Conservation (phyloP, 495 filamentous ascomycete species). For the Hyphodiscus hymeniophilus region DNA sequence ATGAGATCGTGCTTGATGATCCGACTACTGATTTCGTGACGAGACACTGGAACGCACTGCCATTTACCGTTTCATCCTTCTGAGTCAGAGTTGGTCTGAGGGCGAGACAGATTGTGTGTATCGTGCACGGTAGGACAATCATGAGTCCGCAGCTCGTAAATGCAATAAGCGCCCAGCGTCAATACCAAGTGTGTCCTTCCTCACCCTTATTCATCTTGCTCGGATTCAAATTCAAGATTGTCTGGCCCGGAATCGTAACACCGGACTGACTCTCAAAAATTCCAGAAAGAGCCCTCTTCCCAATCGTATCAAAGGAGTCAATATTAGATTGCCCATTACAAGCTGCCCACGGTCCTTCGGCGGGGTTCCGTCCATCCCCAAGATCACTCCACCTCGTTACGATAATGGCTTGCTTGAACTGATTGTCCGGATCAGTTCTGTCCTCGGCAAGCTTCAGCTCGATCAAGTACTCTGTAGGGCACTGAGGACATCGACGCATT, state of each 20-base stretch:
- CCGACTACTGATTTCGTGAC: no score
- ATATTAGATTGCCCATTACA: slow-evolving; percentile 37
- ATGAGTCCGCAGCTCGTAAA: no score
- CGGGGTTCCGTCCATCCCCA: slow-evolving; percentile 40
- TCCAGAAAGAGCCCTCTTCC: slow-evolving; percentile 43
- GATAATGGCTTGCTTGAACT: slow-evolving; percentile 49
- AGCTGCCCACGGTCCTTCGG: slow-evolving; percentile 39
- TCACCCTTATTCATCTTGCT: slow-evolving; percentile 36
- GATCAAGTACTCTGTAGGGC: slow-evolving; percentile 52
- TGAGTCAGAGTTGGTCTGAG: no score
- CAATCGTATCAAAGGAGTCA: slow-evolving; percentile 43
- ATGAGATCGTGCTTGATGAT: no score
- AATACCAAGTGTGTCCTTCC: slow-evolving; percentile 25
- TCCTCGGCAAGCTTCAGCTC: slow-evolving; percentile 50
- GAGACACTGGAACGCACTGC: no score
- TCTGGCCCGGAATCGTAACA: slow-evolving; percentile 46
- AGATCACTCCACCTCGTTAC: slow-evolving; percentile 54
- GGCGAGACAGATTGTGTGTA: no score
- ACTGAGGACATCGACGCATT: slow-evolving; percentile 49
- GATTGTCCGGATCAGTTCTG: slow-evolving; percentile 21
- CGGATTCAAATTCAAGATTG: slow-evolving; percentile 42
- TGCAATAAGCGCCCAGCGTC: slow-evolving; percentile 1
- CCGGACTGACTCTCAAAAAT: slow-evolving; percentile 47
- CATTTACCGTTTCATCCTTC: no score
- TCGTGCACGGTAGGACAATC: no score